Evolutionary conservation across 345 rosid genomes (phyloP), one percentile per base, ranked within the genome.

Genomic region (Rhodomyrtus tomentosa): DNA sequence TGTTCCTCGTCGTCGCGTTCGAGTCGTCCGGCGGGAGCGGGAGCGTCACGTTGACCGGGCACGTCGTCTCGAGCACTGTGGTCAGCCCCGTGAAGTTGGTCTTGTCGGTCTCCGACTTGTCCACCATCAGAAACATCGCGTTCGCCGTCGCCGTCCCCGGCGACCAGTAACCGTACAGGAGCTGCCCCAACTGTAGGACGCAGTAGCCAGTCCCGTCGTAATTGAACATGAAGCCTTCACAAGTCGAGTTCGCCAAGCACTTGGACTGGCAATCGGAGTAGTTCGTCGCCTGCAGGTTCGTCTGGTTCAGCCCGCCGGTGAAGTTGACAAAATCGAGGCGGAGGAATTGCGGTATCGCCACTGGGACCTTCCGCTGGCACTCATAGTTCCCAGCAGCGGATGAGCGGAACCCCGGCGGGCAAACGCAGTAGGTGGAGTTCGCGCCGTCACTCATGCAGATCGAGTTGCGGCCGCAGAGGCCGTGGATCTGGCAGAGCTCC

Each of bases 311-410:
- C 4, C 92, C 90, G 38, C 91, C 93, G 5, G 91, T 84, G 89
- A 91, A 93, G 55, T 91, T 91, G 42, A 93, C 95, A 82, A 88
- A 92, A 87, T 93, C 96, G 45, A 93, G 94, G 50, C 84, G 91
- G n/a, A 91, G 79, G 86, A 92, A 93, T 25, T 10, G 24, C 21
- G 73, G 50, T 27, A 76, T 54, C 1, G 51, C 55, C 4, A 92
- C 50, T 2, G 49, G 27, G 76, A 82, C 84, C 84, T 89, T 93
- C 83, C 91, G 88, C 55, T 83, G 49, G 58, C 96, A 93, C 1
- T 88, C 84, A 15, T 51, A 56, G 9, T 21, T 83, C 27, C 86
- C 84, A 4, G 6, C 1, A 9, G 87, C 11, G 10, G n/a, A 25
- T 3, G 29, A 82, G 54, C 13, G 85, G 87, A 90, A 93, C 62